Conservation (phyloP, 768 basidiomycete species). For the Boletellus ananiceps region DNA sequence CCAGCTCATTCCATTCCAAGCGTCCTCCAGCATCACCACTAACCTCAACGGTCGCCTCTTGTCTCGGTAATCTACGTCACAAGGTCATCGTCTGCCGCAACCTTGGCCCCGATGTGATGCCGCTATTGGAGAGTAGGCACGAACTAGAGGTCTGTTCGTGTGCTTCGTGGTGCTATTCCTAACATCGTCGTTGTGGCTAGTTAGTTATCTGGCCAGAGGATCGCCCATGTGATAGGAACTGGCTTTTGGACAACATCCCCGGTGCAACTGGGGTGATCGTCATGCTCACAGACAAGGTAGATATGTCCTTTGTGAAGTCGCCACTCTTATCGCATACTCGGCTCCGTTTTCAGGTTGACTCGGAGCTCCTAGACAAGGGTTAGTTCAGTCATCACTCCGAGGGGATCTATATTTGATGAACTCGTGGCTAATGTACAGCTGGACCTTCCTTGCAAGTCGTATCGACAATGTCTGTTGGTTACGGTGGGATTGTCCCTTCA, state of each 20-base stretch:
- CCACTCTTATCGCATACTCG: not conserved
- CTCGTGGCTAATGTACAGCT: conserved; percentile 44
- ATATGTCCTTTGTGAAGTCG: conserved; percentile 4
- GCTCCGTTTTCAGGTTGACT: conserved; percentile 50
- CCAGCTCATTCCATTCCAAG: conserved; percentile 23
- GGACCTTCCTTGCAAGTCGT: conserved; percentile 74
- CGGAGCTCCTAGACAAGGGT: conserved; percentile 51
- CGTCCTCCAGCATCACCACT: conserved; percentile 17
- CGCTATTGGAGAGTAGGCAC: conserved; percentile 42
- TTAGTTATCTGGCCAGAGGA: conserved; percentile 53
- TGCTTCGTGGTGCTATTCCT: not conserved
- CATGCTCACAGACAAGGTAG: conserved; percentile 69
- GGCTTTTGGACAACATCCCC: conserved; percentile 70
- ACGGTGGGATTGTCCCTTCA: conserved; percentile 44
- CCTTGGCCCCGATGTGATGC: conserved; percentile 63
- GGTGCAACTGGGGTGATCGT: conserved; percentile 62
- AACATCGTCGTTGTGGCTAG: conserved; percentile 20
- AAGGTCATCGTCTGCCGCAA: conserved; percentile 57
- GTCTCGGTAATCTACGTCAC: conserved; percentile 21
- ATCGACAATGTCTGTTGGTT: conserved; percentile 91
- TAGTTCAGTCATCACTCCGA: not conserved
- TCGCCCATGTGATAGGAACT: conserved; percentile 51
- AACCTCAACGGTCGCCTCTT: conserved; percentile 19
- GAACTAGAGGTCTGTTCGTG: conserved; percentile 49
- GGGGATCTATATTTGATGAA: not conserved